Conservation (phyloP, 495 filamentous ascomycete species). For the Articulospora tetracladia region DNA sequence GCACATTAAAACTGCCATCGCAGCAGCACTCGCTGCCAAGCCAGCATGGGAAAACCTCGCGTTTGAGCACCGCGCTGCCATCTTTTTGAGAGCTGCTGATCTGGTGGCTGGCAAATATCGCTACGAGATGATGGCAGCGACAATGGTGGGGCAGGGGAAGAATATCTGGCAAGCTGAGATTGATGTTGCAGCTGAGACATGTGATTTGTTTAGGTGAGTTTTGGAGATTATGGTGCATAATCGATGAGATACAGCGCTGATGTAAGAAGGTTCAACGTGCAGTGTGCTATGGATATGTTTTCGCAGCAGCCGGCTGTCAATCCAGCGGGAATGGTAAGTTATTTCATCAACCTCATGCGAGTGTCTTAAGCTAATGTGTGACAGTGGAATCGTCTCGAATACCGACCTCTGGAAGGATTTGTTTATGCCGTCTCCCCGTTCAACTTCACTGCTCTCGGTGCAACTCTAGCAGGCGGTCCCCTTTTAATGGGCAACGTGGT, state of each 20-base stretch:
- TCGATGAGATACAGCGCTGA: neutral
- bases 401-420: conserved; percentile 78
- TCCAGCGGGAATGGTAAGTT: conserved; percentile 49
- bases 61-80: conserved; percentile 81
- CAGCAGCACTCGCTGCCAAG: conserved; percentile 73
- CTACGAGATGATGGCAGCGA: conserved; percentile 85
- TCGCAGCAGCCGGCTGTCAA: conserved; percentile 74
- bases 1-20: conserved; percentile 69
- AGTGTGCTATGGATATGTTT: conserved; percentile 81
- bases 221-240: neutral
- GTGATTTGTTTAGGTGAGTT: conserved; percentile 64
- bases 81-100: conserved; percentile 90
- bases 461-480: conserved; percentile 65
- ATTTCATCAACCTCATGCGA: too few relatives aligned
- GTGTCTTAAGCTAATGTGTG: too few relatives aligned
- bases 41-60: conserved; percentile 71
- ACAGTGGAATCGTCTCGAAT: conserved; percentile 72
- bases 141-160: conserved; percentile 90
- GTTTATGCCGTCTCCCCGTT: conserved; percentile 81
- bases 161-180: conserved; percentile 95
- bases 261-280: conserved; percentile 64
- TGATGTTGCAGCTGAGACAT: conserved; percentile 83
- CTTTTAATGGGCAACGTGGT: conserved; percentile 80
- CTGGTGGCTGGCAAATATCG: conserved; percentile 82
- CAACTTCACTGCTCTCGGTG: conserved; percentile 83